A percentile compares a stretch with the other conserved stretches of the same genome.
Evolutionary conservation across 1,139 yeast genomes (phyloP).

Genomic region (Saccharomyces pastorianus): DNA sequence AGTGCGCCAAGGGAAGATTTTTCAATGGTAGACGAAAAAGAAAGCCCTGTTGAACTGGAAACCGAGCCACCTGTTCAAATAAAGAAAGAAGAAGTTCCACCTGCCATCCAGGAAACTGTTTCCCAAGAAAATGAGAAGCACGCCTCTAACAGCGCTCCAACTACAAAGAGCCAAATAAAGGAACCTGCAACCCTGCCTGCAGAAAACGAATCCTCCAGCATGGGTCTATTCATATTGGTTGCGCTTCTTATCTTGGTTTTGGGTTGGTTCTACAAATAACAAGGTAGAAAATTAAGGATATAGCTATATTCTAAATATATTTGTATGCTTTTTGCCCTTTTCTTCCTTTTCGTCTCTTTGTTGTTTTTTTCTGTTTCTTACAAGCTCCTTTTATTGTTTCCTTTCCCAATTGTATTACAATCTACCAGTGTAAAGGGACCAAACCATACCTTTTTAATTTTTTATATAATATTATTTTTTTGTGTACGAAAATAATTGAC

Average conservation of each 20-base stretch:
- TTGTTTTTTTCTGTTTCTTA: neutral
- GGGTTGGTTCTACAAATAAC: constrained; percentile 52
- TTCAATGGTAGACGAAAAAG: neutral
- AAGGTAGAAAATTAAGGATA: neutral
- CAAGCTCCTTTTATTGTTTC: neutral
- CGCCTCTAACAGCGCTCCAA: constrained; percentile 11
- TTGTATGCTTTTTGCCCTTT: neutral
- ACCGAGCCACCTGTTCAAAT: constrained; percentile 6
- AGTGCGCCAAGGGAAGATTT: neutral
- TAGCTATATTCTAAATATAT: constrained; percentile 1
- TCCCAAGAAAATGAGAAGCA: constrained; percentile 7
- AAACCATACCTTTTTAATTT: neutral
- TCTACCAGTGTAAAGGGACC: neutral
- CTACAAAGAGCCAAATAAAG: constrained; percentile 4
- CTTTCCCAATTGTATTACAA: neutral
- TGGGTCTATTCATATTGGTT: constrained; percentile 41
- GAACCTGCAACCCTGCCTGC: constrained; percentile 1
- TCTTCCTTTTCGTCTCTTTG: neutral
- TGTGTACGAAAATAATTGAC: neutral
- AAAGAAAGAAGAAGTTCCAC: neutral
- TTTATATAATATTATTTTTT: neutral
- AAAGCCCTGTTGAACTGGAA: neutral
- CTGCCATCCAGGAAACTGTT: constrained; percentile 6
- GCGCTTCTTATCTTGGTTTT: constrained; percentile 50
- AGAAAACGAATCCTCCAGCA: constrained; percentile 6